These are phyloP conservation scores for Arctostaphylos glauca DNA, from an alignment of 148 eudicot species.

Conservation along the genomic window DNA sequence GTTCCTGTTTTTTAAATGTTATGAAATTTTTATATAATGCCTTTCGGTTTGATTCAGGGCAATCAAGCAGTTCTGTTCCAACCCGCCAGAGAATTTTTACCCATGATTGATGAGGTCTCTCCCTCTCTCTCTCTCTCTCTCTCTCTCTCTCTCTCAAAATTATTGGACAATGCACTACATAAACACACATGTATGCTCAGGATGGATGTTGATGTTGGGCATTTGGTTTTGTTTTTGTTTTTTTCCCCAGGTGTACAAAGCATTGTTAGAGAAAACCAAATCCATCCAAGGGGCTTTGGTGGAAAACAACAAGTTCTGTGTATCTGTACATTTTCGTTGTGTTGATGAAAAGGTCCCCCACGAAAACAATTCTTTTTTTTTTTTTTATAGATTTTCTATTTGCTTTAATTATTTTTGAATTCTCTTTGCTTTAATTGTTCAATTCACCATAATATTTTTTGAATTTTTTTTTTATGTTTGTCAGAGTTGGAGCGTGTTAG, in stretches of 20 bases:
- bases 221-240: neutral
- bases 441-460: neutral
- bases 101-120: slow-evolving; percentile 65
- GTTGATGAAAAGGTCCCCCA: slow-evolving; percentile 79
- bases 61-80: slow-evolving; percentile 62
- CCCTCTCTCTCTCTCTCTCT: slow-evolving; percentile 6
- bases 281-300: slow-evolving; percentile 65
- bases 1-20: neutral
- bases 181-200: neutral
- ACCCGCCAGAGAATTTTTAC: slow-evolving; percentile 73
- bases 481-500: slow-evolving; percentile 83
- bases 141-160: neutral
- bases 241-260: slow-evolving; percentile 43
- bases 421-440: neutral
- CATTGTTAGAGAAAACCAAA: slow-evolving; percentile 54
- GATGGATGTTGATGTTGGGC: neutral
- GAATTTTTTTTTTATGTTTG: neutral
- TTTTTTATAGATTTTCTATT: neutral
- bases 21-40: neutral
- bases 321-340: slow-evolving; percentile 84
- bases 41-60: slow-evolving; percentile 26
- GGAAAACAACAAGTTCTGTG: slow-evolving; percentile 87
- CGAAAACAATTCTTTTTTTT: neutral
- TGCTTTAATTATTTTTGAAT: neutral
- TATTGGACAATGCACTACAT: neutral